Percentiles rank a stretch among this genome's conserved stretches.
Evolutionary conservation across 2,329 filamentous ascomycete genomes (phyloP).

Genomic region (Thelonectria blattea): DNA sequence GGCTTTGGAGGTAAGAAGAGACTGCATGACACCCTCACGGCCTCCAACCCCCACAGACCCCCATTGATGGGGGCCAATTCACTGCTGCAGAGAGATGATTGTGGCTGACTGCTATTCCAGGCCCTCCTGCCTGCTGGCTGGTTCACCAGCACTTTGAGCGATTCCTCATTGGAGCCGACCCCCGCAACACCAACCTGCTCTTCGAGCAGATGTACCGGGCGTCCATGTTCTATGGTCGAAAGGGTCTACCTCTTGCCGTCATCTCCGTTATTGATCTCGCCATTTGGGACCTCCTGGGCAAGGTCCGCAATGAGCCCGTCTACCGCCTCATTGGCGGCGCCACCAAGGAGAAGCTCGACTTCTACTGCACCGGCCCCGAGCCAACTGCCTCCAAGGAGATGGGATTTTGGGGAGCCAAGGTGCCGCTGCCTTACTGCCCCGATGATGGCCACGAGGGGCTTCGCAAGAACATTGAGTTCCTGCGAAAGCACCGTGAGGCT

Average conservation of each 20-base stretch:
- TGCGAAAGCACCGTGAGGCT: conserved; percentile 81
- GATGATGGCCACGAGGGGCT: conserved; percentile 84
- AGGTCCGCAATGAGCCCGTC: conserved; percentile 89
- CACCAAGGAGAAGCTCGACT: conserved; percentile 82
- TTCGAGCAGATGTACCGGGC: conserved; percentile 97
- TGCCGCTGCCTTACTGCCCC: conserved; percentile 86
- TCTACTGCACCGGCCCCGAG: conserved; percentile 94
- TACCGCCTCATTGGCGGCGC: conserved; percentile 93
- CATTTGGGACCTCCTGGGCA: conserved; percentile 90
- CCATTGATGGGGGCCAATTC: conserved; percentile 2
- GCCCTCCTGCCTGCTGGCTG: conserved; percentile 92
- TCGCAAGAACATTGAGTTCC: conserved; percentile 87
- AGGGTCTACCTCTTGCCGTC: conserved; percentile 86
- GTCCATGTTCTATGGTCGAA: conserved; percentile 96
- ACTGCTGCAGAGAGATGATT: not conserved
- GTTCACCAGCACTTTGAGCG: conserved; percentile 92
- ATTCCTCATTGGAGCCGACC: conserved; percentile 88
- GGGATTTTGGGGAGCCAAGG: conserved; percentile 91
- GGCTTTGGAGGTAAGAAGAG: conserved; percentile 75
- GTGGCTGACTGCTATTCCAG: conserved; percentile 43
- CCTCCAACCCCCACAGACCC: not conserved
- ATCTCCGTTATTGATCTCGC: conserved; percentile 95
- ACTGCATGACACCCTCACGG: not conserved
- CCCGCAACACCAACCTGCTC: conserved; percentile 86
- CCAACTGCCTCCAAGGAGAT: conserved; percentile 79